Conservation (phyloP, 148 eudicot species). For the Rheum nobile region DNA sequence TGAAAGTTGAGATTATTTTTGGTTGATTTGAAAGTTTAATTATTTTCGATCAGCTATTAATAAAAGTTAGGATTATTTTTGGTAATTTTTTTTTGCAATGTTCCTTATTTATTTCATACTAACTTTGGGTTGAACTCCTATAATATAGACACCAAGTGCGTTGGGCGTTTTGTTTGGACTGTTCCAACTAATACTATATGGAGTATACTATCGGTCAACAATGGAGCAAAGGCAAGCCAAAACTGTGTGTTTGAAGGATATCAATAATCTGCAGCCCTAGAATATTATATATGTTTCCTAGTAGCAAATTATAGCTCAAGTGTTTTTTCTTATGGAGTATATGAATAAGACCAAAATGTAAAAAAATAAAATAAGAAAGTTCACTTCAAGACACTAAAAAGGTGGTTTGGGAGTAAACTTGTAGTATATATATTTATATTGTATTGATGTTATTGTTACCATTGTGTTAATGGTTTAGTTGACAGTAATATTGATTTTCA, state of each 20-base stretch:
- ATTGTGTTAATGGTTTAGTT: neutral
- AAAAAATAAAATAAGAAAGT: neutral
- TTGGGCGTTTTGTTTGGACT: neutral
- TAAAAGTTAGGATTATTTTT: too few relatives aligned
- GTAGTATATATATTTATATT: neutral
- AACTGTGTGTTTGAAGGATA: too few relatives aligned
- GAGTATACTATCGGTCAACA: constrained; percentile 5
- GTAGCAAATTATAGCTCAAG: too few relatives aligned
- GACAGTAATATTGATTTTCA: neutral
- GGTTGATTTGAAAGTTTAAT: too few relatives aligned
- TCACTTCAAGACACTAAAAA: neutral
- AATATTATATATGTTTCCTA: too few relatives aligned
- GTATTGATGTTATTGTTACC: neutral
- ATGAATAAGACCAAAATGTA: neutral
- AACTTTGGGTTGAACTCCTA: neutral
- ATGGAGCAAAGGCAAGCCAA: constrained; percentile 1
- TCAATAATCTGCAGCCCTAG: too few relatives aligned
- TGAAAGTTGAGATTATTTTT: too few relatives aligned
- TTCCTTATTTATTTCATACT: neutral
- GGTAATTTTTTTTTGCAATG: neutral
- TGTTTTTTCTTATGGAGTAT: too few relatives aligned
- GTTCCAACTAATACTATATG: constrained; percentile 7
- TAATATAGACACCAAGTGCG: neutral
- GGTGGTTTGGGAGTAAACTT: too few relatives aligned
- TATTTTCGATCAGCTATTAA: too few relatives aligned